Evolutionary conservation across 75 land plant genomes (phyloP), one percentile per base, ranked within the genome.

Genomic region (Isoetes taiwanensis): DNA sequence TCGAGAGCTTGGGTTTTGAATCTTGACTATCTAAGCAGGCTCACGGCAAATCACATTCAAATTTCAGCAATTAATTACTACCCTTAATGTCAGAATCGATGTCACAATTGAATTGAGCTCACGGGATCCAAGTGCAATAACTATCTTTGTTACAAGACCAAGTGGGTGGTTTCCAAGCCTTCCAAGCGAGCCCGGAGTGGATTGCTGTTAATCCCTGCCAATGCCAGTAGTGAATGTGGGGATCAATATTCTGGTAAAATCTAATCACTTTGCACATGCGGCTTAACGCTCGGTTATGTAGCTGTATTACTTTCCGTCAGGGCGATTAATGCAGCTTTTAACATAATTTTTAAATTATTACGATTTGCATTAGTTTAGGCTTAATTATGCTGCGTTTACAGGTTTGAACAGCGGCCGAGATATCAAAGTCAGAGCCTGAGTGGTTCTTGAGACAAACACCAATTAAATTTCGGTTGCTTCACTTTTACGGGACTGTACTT

Each of bases 71-170:
- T 76, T 0, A 81, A 85, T 32, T 64, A 72, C 39, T 82, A 85
- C 41, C 86, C 86, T 1, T 69, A 70, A 11, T 85, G 85, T 62
- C 90, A 82, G 0, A 72, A 81, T 31, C 90, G 67, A 75, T 11
- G 56, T 76, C n/a, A 79, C 85, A 28, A 32, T 78, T 43, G 90
- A 82, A 5, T 28, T 82, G 32, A 52, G 65, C 4, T 56, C 69
- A 1, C 90, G 78, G n/a, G 86, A 81, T 31, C 72, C 61, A n/a
- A 63, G 54, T 5, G 59, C 64, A 17, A 55, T 85, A 5, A 76
- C 80, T 2, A 24, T 85, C n/a, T 30, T 59, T 85, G 10, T 58
- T 66, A 21, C 85, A 85, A 56, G 77, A 69, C 6, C 43, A 56
- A 3, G 68, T 70, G 2, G 27, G 56, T 16, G 90, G 86, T 0